Evolutionary conservation across 192 early-diverging fungal species (phyloP), one percentile per base, ranked within the genome.

Genomic region (Linnemannia elongata): DNA sequence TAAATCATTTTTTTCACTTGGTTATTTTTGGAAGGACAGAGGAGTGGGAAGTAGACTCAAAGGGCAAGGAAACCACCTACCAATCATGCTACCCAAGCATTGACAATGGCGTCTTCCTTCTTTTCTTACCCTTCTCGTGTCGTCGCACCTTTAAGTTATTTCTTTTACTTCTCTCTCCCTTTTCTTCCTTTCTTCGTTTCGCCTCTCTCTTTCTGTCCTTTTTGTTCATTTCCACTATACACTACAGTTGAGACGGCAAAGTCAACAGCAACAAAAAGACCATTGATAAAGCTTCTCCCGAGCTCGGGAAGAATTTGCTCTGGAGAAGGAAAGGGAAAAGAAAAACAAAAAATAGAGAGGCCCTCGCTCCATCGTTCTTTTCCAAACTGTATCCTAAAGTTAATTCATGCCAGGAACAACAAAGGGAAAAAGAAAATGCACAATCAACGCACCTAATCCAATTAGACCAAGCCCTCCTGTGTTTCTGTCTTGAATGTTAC

Each of bases 351-450:
- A 4, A 52, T 5, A 52, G 3, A 33, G 60, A 15, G 57, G 24
- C 57, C 24, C n/a, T 3, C 57, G 45, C 44, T 42, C 54, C 18
- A 38, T 55, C 15, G 30, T 77, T 60, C 66, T n/a, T 66, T 66
- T 63, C 75, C 15, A 66, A 41, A 30, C 55, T 63, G 24, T 44
- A 60, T 39, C 55, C 75, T 60, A 44, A 52, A 60, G 75, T 44
- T 60, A 66, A 66, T 33, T 66, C 60, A 66, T 66, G 30, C 60
- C 27, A 52, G 49, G 49, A 52, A 18, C 24, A 30, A 33, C 27
- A 66, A 33, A 13, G n/a, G 12, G 27, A 66, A 27, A 27, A 60
- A 60, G 3, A 63, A 33, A 33, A 66, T 13, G 60, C 60, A 66
- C 49, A 22, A 52, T 52, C 49, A 52, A 22, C 49, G 17, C 47